A percentile compares a stretch with the other conserved stretches of the same genome.
phyloP scores from a whole-genome alignment of 2,329 filamentous ascomycete species.

The Aspergillus piperis region DNA sequence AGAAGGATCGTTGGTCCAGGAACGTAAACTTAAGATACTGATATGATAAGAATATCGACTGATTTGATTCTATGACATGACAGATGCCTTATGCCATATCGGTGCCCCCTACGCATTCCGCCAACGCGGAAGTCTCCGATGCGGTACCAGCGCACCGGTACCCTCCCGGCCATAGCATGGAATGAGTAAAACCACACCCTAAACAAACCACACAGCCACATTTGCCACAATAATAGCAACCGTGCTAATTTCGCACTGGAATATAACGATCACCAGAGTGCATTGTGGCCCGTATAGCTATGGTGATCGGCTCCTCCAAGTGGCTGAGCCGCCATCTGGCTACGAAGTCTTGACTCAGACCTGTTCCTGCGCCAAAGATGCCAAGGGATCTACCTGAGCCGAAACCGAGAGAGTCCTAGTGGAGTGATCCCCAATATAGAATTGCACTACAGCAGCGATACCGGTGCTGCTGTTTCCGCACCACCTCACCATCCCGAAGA shows the following conservation, averaged over 20 bases:
- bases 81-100: conserved; percentile 1
- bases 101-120: neutral
- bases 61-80: conserved; percentile 17
- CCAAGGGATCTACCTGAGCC: neutral
- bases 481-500: neutral
- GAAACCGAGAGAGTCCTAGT: neutral
- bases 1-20: conserved; percentile 15
- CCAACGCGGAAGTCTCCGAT: conserved; percentile 10
- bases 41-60: conserved; percentile 1
- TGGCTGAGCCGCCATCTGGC: neutral
- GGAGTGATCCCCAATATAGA: neutral
- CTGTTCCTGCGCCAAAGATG: neutral
- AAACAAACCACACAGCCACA: neutral
- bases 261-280: neutral
- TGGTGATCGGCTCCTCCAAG: neutral
- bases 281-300: neutral
- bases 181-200: neutral
- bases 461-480: neutral
- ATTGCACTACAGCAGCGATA: neutral
- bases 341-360: neutral
- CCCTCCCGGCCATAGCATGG: neutral
- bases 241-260: neutral
- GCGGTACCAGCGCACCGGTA: neutral
- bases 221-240: neutral
- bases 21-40: conserved; percentile 3